These are phyloP conservation scores for Acacia concinna DNA, from an alignment of 331 rosid genomes.

Conservation along the genomic window DNA sequence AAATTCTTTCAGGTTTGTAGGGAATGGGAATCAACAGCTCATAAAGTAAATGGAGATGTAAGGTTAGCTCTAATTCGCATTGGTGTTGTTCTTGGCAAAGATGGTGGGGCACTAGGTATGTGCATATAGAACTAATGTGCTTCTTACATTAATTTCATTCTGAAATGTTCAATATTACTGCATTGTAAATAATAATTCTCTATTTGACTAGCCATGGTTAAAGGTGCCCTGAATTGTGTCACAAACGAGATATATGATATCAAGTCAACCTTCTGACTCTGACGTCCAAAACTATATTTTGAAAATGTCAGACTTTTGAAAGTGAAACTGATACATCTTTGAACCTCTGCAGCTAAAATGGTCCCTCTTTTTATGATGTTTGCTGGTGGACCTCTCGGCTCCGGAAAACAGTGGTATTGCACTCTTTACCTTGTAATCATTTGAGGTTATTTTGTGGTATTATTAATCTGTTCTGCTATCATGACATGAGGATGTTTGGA, in stretches of 20 bases:
- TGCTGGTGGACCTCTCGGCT: conserved; percentile 97
- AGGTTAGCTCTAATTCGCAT: conserved; percentile 83
- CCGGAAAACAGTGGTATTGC: conserved; percentile 90
- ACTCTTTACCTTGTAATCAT: conserved; percentile 22
- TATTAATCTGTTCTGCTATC: conserved; percentile 19
- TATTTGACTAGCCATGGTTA: neutral
- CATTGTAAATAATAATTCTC: neutral
- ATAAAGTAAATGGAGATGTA: conserved; percentile 66
- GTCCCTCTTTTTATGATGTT: conserved; percentile 87
- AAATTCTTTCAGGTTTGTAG: conserved; percentile 76
- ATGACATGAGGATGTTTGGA: conserved; percentile 5
- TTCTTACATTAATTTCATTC: conserved; percentile 1
- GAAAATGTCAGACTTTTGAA: neutral
- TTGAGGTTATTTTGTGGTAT: conserved; percentile 22
- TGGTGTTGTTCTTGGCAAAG: conserved; percentile 98
- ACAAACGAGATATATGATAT: neutral
- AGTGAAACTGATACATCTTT: conserved; percentile 27
- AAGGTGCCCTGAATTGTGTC: neutral
- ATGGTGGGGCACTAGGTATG: conserved; percentile 97
- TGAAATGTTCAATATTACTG: neutral
- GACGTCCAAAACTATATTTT: neutral
- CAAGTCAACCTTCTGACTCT: neutral
- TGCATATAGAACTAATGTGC: neutral
- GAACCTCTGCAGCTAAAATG: conserved; percentile 84
- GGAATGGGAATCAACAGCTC: conserved; percentile 94